Evolutionary conservation across 768 basidiomycete species (phyloP), one percentile per base, ranked within the genome.

Genomic region (Lactarius sp.): DNA sequence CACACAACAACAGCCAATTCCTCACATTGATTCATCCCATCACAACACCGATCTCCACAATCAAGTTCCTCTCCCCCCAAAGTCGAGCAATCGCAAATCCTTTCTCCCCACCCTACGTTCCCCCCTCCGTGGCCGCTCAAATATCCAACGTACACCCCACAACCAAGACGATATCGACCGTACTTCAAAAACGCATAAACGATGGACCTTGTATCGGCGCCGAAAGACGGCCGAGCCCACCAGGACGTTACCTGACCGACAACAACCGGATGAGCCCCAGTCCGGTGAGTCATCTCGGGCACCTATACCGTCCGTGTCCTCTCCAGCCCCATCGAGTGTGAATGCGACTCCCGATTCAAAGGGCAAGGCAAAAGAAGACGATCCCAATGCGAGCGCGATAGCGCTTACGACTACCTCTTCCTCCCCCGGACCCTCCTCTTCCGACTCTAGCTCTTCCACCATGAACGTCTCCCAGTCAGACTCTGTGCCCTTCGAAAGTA

Each of bases 101-200:
- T 33, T 66, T 41, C 62, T 66, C 52, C 49, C 53, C 47, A 59
- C 56, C 34, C 53, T 66, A 3, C 52, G 62, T 14, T 64, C 62
- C 7, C 62, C 62, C 0, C 46, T 64, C 47, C 58, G 56, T 33
- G 47, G n/a, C 8, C 22, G 20, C 18, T 54, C 12, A 9, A 46
- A 44, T 12, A 18, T 46, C 0, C 56, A 55, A 16, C 57, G 47
- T 33, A 42, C 52, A 0, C 3, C 46, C 6, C 14, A 53, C 1
- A 10, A 31, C 12, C 18, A 54, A 16, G 16, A 1, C 4, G 34
- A 41, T 6, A 0, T 52, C 22, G 44, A 54, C 36, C 46, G 37
- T 34, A 3, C 52, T 18, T 31, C 44, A 10, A 60, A 55, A 18
- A 1, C 58, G 9, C 65, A 64, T 10, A 65, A 41, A 18, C 52